Conservation (phyloP, 179 eudicot species). For the Patellifolia procumbens region DNA sequence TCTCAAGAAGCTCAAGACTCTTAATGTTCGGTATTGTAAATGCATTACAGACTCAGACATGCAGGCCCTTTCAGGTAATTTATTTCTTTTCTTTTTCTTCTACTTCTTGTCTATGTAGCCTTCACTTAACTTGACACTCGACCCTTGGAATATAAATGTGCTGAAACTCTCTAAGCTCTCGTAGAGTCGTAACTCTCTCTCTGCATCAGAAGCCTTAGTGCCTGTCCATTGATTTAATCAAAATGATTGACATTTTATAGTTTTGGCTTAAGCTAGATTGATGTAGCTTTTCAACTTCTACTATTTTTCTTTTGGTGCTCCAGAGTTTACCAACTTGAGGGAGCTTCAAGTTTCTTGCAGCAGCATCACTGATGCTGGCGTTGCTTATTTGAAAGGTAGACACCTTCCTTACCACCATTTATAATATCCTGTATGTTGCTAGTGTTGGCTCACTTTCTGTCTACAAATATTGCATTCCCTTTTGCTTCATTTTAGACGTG, state of each 20-base stretch:
- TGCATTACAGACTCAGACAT: conserved; percentile 87
- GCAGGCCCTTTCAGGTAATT: conserved; percentile 79
- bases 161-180: neutral
- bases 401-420: neutral
- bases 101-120: neutral
- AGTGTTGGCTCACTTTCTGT: neutral
- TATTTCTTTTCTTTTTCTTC: conserved; percentile 11
- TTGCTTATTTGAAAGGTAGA: conserved; percentile 70
- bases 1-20: conserved; percentile 72
- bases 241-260: neutral
- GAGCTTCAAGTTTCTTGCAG: conserved; percentile 89
- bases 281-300: neutral
- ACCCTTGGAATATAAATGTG: too few species aligned
- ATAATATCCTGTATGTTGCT: neutral
- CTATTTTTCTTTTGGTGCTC: conserved; percentile 22
- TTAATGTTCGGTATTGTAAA: conserved; percentile 82
- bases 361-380: conserved; percentile 77
- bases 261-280: neutral
- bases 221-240: neutral
- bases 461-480: neutral
- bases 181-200: too few species aligned
- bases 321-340: conserved; percentile 75
- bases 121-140: neutral
- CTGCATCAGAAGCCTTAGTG: too few species aligned
- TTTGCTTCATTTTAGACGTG: neutral